Percentiles rank a stretch among this genome's conserved stretches.
Evolutionary conservation across 2,329 filamentous ascomycete genomes (phyloP).

Genomic region (Macrophomina pseudophaseolina): DNA sequence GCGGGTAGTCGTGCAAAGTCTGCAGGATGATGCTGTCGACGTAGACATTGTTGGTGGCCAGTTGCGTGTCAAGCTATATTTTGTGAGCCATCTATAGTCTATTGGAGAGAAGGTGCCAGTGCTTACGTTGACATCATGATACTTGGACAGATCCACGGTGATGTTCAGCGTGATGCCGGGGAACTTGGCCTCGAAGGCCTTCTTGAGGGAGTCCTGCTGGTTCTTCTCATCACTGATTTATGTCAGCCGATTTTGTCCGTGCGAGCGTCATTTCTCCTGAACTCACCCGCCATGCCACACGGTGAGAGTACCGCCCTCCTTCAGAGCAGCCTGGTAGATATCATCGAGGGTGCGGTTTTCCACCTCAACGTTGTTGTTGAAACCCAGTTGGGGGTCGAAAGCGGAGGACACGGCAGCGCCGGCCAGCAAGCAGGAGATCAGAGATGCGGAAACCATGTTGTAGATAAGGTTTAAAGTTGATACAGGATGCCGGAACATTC

Average conservation of each 20-base stretch:
- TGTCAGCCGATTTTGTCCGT: not conserved
- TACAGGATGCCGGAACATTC: not conserved
- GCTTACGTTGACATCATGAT: constrained; percentile 51
- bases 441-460: constrained; percentile 4
- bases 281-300: constrained; percentile 53
- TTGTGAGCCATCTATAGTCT: not conserved
- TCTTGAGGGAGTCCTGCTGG: constrained; percentile 49
- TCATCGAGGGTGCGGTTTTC: constrained; percentile 57
- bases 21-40: constrained; percentile 57
- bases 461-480: constrained; percentile 1
- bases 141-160: constrained; percentile 63
- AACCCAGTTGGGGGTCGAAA: constrained; percentile 18
- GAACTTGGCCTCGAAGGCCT: constrained; percentile 54
- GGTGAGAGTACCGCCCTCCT: constrained; percentile 54
- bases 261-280: not conserved
- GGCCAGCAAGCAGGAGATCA: constrained; percentile 13
- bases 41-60: constrained; percentile 41
- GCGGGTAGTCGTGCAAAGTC: constrained; percentile 58
- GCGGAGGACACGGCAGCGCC: constrained; percentile 5
- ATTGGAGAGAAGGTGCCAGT: not conserved
- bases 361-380: constrained; percentile 28
- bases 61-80: constrained; percentile 51
- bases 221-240: constrained; percentile 44
- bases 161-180: constrained; percentile 59
- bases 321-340: constrained; percentile 55